Conservation (phyloP, 2,329 filamentous ascomycete genomes). For the Eutypa lata region DNA sequence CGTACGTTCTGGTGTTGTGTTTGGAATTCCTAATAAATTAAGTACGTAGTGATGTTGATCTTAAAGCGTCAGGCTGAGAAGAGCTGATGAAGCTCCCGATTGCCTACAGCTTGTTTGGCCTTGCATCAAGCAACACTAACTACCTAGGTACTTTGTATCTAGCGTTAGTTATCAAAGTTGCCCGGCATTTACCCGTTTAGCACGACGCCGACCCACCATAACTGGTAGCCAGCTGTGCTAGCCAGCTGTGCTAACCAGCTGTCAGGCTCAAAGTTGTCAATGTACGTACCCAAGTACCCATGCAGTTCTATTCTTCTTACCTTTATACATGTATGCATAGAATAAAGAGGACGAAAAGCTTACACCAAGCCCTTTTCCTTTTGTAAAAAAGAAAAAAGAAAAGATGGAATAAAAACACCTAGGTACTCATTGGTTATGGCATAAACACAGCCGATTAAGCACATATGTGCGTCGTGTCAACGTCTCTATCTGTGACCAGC, state of each 20-base stretch:
- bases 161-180: background rate
- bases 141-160: background rate
- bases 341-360: too few species aligned
- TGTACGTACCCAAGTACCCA: background rate
- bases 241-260: too few species aligned
- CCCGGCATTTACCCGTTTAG: too few species aligned
- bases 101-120: conserved; percentile 9
- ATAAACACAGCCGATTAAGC: too few species aligned
- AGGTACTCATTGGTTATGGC: background rate
- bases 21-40: too few species aligned
- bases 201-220: too few species aligned
- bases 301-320: background rate
- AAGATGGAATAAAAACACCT: background rate
- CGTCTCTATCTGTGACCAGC: too few species aligned
- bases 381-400: background rate
- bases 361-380: too few species aligned
- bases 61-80: background rate
- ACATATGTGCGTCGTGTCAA: too few species aligned
- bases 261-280: too few species aligned
- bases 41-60: background rate
- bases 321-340: background rate
- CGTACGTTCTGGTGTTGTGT: background rate
- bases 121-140: background rate
- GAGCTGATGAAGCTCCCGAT: conserved; percentile 23
- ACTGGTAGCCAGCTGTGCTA: too few species aligned